Percentiles rank a stretch among this genome's conserved stretches.
Conservation (phyloP, 768 basidiomycete species). For the Galerina marginata region DNA sequence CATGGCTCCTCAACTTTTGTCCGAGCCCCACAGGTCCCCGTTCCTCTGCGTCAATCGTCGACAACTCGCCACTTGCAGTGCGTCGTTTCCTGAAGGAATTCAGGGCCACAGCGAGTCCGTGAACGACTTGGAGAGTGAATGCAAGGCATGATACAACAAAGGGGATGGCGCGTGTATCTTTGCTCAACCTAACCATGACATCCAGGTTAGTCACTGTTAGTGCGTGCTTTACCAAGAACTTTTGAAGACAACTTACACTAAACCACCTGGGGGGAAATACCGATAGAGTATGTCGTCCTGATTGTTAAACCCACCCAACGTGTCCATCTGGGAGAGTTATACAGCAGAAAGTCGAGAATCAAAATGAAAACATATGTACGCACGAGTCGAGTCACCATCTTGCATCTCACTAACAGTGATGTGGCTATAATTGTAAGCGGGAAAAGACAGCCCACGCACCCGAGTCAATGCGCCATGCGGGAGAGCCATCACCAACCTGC, state of each 20-base stretch:
- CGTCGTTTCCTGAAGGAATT: not conserved
- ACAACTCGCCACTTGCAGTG: not conserved
- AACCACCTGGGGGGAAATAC: not conserved
- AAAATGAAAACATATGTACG: too few species aligned
- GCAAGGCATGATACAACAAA: slow-evolving; percentile 6
- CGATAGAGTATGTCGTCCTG: not conserved
- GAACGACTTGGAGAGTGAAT: not conserved
- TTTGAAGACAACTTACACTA: not conserved
- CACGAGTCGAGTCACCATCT: too few species aligned
- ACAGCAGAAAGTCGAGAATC: too few species aligned
- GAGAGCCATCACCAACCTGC: too few species aligned
- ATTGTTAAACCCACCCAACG: not conserved
- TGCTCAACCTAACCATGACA: slow-evolving; percentile 1
- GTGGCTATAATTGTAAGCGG: too few species aligned
- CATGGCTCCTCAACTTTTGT: not conserved
- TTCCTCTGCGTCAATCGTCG: not conserved
- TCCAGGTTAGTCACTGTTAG: not conserved
- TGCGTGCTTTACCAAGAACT: not conserved
- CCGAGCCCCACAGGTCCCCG: not conserved
- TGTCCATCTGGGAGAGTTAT: not conserved
- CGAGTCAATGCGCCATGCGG: too few species aligned
- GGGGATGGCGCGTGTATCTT: slow-evolving; percentile 12
- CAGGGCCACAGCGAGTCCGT: not conserved
- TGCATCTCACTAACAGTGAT: too few species aligned
- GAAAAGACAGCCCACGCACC: too few species aligned